Base-by-base conservation (phyloP, 2,329 filamentous ascomycete species). In the Albifimbria verrucaria region DNA sequence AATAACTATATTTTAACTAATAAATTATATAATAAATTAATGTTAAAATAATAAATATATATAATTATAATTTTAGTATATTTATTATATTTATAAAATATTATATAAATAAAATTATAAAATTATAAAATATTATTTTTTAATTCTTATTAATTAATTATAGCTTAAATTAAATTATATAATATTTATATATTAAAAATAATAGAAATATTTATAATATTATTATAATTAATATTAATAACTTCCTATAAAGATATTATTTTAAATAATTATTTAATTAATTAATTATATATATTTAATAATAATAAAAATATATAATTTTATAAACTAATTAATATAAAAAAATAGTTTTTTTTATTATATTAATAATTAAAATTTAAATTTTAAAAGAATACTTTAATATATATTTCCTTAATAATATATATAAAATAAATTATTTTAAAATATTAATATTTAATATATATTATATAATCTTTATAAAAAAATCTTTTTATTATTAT, bases 191-290 rank as follows among this genome's bases (percentile, higher is more conserved):
- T 46, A 46, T 36, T 10, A 36, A 10, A 36, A 9, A 9, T 36
- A 10, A 10, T 10, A 36, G n/a, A 10, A 10, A 36, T 36, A 36
- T 10, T 36, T 10, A 62, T 36, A 36, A n/a, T 36, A 36, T 10
- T 36, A 36, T 36, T 10, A 10, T 10, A 10, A 10, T 36, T 36
- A 36, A 10, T 10, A 10, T 23, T 45, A 15, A 23, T 22, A 23
- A 21, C 20, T 28, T 20, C 24, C 25, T 17, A 47, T 44, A 53
- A 24, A 18, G 51, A 50, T 41, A 51, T 25, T 36, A 18, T 45
- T 25, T 36, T 36, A 36, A 36, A 10, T 15, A 15, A 12, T n/a
- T 17, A 22, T n/a, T 42, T 22, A 10, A n/a, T n/a, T 23, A 22
- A 9, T 23, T 22, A 41, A 12, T 43, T 42, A 25, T 17, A 9